Conservation (phyloP, 1,284 basidiomycete species). For the Ustilago shanxiensis region DNA sequence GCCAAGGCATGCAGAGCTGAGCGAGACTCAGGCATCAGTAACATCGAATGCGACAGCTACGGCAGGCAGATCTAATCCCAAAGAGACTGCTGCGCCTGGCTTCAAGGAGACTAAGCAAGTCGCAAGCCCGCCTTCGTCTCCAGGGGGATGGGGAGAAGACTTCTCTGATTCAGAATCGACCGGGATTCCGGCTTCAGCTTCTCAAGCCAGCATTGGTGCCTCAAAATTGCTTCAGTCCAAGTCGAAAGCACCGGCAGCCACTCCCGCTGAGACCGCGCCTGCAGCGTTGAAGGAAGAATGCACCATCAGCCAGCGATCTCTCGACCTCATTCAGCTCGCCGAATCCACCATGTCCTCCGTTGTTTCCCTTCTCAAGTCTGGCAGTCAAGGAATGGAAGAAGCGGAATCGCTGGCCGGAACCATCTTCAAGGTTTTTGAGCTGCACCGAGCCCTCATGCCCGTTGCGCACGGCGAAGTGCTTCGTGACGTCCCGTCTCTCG, state of each 20-base stretch:
- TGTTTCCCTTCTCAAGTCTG: slow-evolving; percentile 16
- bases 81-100: neutral
- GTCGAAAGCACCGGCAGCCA: neutral
- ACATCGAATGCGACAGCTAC: neutral
- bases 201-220: neutral
- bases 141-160: slow-evolving; percentile 27
- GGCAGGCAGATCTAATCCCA: neutral
- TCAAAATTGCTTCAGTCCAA: slow-evolving; percentile 9
- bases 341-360: slow-evolving; percentile 31
- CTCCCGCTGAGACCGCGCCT: neutral
- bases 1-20: neutral
- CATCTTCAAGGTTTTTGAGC: slow-evolving; percentile 77
- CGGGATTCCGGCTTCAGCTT: slow-evolving; percentile 3
- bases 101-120: neutral
- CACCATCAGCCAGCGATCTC: slow-evolving; percentile 51
- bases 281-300: slow-evolving; percentile 35
- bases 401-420: slow-evolving; percentile 26
- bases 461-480: slow-evolving; percentile 76
- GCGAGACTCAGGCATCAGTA: neutral
- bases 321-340: slow-evolving; percentile 40
- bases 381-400: neutral
- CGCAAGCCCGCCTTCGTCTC: slow-evolving; percentile 18
- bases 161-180: slow-evolving; percentile 29
- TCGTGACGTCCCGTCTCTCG: slow-evolving; percentile 74
- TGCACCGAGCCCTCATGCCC: slow-evolving; percentile 86